Evolutionary conservation across 495 filamentous ascomycete species (phyloP), one percentile per base, ranked within the genome.

Genomic region (Oleoguttula mirabilis): DNA sequence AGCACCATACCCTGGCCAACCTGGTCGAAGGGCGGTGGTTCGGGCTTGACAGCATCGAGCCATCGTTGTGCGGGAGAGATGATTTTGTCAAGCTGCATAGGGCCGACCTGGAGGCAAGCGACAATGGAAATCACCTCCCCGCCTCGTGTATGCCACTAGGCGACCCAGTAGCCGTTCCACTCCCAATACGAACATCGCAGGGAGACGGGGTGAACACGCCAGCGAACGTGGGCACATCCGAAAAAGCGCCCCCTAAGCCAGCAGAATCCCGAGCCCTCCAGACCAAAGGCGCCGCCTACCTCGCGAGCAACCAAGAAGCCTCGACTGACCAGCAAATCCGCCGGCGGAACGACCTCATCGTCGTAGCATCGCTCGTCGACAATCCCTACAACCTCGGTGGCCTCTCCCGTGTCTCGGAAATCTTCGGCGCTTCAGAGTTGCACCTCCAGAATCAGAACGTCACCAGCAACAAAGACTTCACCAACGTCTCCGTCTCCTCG

Each of bases 301-400:
- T 48, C 10, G 20, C 37, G 11, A 41, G 17, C 36, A 25, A n/a
- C 16, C 24, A 19, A 5, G n/a, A 20, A 8, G 2, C 4, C 16
- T 8, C 4, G 12, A 12, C n/a, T 14, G 10, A 41, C 3, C 21
- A 21, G 21, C 15, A 21, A 17, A 14, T 24, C 14, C 7, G 10
- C 6, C 45, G n/a, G 10, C 46, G 39, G 22, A 22, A 47, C 16
- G 27, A 57, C 17, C 45, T 70, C 27, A 61, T 67, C 32, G 45
- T 71, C 40, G 43, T 68, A 34, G 67, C 68, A n/a, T 68, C 68
- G 6, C 64, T 69, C 6, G 63, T 71, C 45, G 56, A 61, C 47
- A 67, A 64, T 35, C 56, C 64, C 27, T 50, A 61, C 45, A 71
- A 71, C 46, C 58, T 70, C 30, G 68, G 68, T 38, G 68, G 68